phyloP scores from a whole-genome alignment of 306 rosid genomes.

The Inga oerstediana region DNA sequence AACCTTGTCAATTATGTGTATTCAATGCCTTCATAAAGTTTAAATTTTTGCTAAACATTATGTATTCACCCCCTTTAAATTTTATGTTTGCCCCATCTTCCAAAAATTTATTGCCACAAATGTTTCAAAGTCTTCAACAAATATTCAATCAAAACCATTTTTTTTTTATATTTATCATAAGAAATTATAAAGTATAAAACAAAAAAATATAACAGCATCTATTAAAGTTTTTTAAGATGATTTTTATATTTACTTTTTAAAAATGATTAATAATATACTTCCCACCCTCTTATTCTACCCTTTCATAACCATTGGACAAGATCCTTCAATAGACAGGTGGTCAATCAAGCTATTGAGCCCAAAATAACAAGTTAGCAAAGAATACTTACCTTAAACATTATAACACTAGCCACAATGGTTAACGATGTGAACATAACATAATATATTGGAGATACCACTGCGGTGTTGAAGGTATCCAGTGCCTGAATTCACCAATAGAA shows the following conservation, averaged over 20 bases:
- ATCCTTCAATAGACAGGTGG: slow-evolving; percentile 16
- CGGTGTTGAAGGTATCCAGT: slow-evolving; percentile 89
- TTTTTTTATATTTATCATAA: background rate
- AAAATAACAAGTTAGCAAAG: background rate
- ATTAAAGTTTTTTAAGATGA: too few relatives aligned
- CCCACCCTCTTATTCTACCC: background rate
- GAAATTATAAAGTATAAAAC: too few relatives aligned
- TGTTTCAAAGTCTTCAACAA: background rate
- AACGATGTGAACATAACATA: slow-evolving; percentile 83
- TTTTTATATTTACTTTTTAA: too few relatives aligned
- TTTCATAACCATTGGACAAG: slow-evolving; percentile 1
- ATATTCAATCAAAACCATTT: background rate
- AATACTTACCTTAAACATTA: slow-evolving; percentile 76
- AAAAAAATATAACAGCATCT: too few relatives aligned
- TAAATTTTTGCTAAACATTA: background rate
- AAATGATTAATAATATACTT: background rate
- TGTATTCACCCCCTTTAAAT: background rate
- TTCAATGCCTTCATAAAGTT: background rate
- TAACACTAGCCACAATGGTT: slow-evolving; percentile 89
- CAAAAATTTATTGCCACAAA: background rate
- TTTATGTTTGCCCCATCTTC: background rate
- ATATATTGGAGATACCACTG: slow-evolving; percentile 89
- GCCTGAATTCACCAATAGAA: slow-evolving; percentile 58
- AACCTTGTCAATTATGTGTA: background rate
- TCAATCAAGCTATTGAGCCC: background rate